A percentile compares a stretch with the other conserved stretches of the same genome.
These are phyloP conservation scores for Podochytrium sp. DNA, from an alignment of 192 early-diverging fungal species.

Conservation along the genomic window DNA sequence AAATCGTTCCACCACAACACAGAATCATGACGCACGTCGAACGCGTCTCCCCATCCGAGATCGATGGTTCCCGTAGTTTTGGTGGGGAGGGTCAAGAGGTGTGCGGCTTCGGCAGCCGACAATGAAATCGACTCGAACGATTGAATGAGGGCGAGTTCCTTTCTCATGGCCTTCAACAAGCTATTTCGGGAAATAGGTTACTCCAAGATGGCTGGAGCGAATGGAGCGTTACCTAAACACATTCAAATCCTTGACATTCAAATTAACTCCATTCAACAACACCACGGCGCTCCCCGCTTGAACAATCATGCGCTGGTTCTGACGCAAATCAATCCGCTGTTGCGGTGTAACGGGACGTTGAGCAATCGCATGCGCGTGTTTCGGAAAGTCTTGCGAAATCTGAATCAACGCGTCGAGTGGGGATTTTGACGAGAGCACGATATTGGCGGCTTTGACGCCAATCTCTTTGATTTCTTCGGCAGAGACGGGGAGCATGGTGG, in stretches of 20 bases:
- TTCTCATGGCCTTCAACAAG: slow-evolving; percentile 33
- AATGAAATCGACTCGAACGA: slow-evolving; percentile 29
- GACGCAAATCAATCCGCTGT: slow-evolving; percentile 44
- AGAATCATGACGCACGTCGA: slow-evolving; percentile 79
- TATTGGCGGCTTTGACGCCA: slow-evolving; percentile 74
- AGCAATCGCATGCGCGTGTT: slow-evolving; percentile 76
- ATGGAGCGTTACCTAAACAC: slow-evolving; percentile 31
- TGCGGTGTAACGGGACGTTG: slow-evolving; percentile 52
- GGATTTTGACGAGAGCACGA: slow-evolving; percentile 63
- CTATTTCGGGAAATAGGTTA: background rate
- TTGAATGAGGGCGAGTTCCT: slow-evolving; percentile 29
- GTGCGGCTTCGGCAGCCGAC: slow-evolving; percentile 33
- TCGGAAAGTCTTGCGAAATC: slow-evolving; percentile 85
- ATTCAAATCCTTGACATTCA: slow-evolving; percentile 40
- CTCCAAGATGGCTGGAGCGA: background rate
- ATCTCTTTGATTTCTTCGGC: slow-evolving; percentile 62
- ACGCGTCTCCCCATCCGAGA: slow-evolving; percentile 56
- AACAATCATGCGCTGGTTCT: slow-evolving; percentile 32
- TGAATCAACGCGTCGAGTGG: slow-evolving; percentile 68
- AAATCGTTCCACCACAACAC: slow-evolving; percentile 93
- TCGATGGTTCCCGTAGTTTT: slow-evolving; percentile 19
- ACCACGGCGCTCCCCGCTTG: slow-evolving; percentile 20
- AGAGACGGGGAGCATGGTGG: slow-evolving; percentile 50
- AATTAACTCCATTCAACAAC: slow-evolving; percentile 48
- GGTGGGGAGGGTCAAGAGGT: slow-evolving; percentile 28